Conservation (phyloP, 2,329 filamentous ascomycete species). For the Fusarium ramigenum region DNA sequence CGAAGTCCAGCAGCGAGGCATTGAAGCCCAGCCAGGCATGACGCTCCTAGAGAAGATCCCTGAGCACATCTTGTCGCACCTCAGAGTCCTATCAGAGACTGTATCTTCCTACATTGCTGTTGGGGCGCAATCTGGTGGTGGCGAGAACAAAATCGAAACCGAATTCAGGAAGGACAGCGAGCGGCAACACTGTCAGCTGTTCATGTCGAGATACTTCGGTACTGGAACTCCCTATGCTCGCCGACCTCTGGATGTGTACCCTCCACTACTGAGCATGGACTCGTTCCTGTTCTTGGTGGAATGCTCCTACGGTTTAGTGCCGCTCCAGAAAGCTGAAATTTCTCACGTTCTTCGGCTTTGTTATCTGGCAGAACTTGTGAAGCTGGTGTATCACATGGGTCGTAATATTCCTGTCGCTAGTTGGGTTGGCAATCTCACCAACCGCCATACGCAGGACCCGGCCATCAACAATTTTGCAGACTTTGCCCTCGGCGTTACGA, state of each 20-base stretch:
- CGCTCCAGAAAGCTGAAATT: conserved; percentile 76
- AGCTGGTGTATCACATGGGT: conserved; percentile 72
- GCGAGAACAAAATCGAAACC: conserved; percentile 67
- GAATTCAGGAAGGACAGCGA: conserved; percentile 76
- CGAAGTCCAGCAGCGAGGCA: conserved; percentile 91
- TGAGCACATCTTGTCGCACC: conserved; percentile 83
- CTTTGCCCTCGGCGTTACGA: conserved; percentile 61
- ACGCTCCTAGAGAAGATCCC: conserved; percentile 86
- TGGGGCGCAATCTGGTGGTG: conserved; percentile 70
- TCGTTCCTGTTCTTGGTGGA: conserved; percentile 85
- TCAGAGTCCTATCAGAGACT: conserved; percentile 89
- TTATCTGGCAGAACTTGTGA: conserved; percentile 90
- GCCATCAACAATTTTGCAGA: conserved; percentile 64
- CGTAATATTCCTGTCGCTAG: conserved; percentile 61
- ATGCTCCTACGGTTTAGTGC: conserved; percentile 74
- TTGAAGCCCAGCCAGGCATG: conserved; percentile 76
- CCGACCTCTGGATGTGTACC: conserved; percentile 56
- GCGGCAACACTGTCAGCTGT: conserved; percentile 79
- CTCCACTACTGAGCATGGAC: conserved; percentile 73
- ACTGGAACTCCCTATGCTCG: conserved; percentile 52
- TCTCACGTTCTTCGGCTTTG: conserved; percentile 84
- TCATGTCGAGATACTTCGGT: conserved; percentile 67
- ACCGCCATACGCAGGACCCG: conserved; percentile 55
- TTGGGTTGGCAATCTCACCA: conserved; percentile 59
- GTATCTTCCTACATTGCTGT: conserved; percentile 85